Base-by-base conservation (phyloP, 176 grass and related monocot species). In the Raddia distichophylla region DNA sequence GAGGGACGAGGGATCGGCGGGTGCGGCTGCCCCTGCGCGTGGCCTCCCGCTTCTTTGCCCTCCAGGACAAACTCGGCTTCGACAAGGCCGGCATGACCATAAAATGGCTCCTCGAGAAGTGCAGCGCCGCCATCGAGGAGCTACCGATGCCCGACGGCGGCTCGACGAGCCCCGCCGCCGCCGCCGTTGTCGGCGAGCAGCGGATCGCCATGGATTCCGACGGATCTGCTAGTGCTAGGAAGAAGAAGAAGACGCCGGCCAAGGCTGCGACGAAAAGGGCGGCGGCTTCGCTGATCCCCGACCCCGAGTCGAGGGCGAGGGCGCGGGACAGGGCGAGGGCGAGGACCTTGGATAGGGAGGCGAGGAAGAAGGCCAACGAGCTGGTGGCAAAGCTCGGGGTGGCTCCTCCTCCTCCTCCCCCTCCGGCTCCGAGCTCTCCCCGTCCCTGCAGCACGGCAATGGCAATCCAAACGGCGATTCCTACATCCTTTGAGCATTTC, bases 11-110 rank as follows among this genome's bases (percentile, higher is more conserved):
- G 64, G 86, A 82, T 46, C 75, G 87, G 9, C 60, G 87, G 82
- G 69, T 89, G 81, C 32, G 87, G n/a, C 87, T 89, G 16, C 85
- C 87, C 17, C 69, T 73, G 8, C 63, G 75, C 49, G 87, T 89
- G 9, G 80, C 87, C 12, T 71, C 34, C 19, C 78, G 22, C 49
- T 89, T 89, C 69, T 89, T 89, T 34, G 69, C 56, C 43, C 80
- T 89, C 6, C 87, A 89, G 69, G 87, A 89, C 76, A 80, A 67
- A 63, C 87, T 89, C 17, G 87, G 87, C 5, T 89, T 89, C 20
- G 82, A 89, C 75, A 89, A 85, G 87, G 87, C 87, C 40, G 85
- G 87, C 82, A 89, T 85, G 71, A 89, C 87, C n/a, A 69, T 89
- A 51, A 62, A 85, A 44, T 89, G 87, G 87, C 75, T 89, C 35